A percentile compares a stretch with the other conserved stretches of the same genome.
phyloP scores from a whole-genome alignment of 1,139 yeast species.

The Pichia sp. region DNA sequence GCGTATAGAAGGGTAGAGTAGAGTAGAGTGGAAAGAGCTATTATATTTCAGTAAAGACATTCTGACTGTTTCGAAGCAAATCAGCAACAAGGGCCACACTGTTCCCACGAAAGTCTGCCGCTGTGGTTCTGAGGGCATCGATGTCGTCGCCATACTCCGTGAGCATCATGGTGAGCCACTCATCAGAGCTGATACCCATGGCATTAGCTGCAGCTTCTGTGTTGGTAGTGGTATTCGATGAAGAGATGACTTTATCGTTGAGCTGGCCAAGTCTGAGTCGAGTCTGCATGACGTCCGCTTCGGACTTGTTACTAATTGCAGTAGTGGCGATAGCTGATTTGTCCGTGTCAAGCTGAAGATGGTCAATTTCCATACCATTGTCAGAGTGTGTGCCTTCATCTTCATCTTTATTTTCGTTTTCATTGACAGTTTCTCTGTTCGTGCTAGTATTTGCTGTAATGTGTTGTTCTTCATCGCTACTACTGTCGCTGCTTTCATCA shows the following conservation, averaged over 20 bases:
- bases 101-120: conserved; percentile 14
- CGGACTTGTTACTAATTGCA: conserved; percentile 3
- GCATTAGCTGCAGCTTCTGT: background rate
- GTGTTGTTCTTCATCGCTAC: conserved; percentile 16
- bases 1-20: too few species aligned
- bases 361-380: conserved; percentile 3
- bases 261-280: conserved; percentile 5
- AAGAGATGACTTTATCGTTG: background rate
- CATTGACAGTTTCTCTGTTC: background rate
- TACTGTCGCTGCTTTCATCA: conserved; percentile 18
- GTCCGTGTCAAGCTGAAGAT: background rate
- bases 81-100: conserved; percentile 15
- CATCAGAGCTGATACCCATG: conserved; percentile 11
- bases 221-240: background rate
- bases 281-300: conserved; percentile 7
- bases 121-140: conserved; percentile 11
- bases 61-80: conserved; percentile 8
- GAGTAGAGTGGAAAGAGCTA: background rate
- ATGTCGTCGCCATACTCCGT: conserved; percentile 17
- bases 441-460: background rate
- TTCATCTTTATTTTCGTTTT: conserved; percentile 19
- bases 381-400: too few species aligned
- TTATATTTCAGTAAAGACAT: conserved; percentile 10
- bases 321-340: background rate
- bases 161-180: conserved; percentile 15